Evolutionary conservation across 2,329 filamentous ascomycete genomes (phyloP), one percentile per base, ranked within the genome.

Genomic region (Fusarium musae): DNA sequence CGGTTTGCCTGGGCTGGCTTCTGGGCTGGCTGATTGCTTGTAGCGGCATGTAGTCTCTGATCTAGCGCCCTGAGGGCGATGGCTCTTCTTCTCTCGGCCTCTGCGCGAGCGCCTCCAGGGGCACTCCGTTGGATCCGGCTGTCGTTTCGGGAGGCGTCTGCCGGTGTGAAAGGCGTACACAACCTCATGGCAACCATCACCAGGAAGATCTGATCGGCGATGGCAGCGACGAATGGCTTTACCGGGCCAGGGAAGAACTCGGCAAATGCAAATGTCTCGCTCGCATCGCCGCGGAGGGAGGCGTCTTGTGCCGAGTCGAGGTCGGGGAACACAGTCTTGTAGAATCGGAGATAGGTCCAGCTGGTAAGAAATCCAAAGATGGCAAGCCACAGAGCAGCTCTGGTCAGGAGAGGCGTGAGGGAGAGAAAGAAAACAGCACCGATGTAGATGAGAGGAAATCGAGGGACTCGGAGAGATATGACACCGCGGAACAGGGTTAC

Each of bases 261-360:
- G 73, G 95, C 92, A 81, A 99, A 97, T 12, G 95, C 93, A 80
- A 99, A 99, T 0, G 95, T 97, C 83, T 99, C 96, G 82, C 93
- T 97, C 40, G 96, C 94, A 81, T 99, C 96, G 71, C 96, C 96
- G 73, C 92, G 93, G 75, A 97, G 89, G 13, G 88, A 85, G 9
- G 87, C 80, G 5, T 88, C 82, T 78, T 92, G 90, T 15, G 88
- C 87, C 17, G 87, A 84, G 77, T 92, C 90, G 70, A 93, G 88
- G 77, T 93, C 91, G 62, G 91, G 90, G 78, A 92, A 92, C 66
- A 92, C 89, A 63, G 87, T 84, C 84, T 97, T 97, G 87, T 94
- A 98, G 87, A 98, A 99, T 75, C 96, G 94, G 23, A 99, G 90
- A 82, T 98, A 98, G 47, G 93, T 94, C 96, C 96, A 99, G 81